A percentile compares a stretch with the other conserved stretches of the same genome.
These are phyloP conservation scores for Geotrichum reessii DNA, from an alignment of 1,139 yeast species.

Conservation along the genomic window DNA sequence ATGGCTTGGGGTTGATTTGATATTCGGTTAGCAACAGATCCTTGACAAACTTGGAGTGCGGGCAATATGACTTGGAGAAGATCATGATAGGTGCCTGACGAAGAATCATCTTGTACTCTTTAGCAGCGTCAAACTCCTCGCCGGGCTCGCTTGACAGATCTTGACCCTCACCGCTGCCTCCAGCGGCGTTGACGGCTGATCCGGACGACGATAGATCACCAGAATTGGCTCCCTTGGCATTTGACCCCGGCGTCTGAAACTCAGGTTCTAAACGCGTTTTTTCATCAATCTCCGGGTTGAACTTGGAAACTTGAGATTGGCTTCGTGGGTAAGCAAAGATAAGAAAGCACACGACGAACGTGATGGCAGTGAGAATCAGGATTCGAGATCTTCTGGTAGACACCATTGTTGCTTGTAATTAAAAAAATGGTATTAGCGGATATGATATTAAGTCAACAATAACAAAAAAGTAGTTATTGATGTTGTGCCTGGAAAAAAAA, in stretches of 20 bases:
- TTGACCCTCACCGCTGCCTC: constrained; percentile 2
- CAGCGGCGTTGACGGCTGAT: neutral
- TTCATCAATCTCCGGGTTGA: constrained; percentile 25
- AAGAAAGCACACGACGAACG: constrained; percentile 26
- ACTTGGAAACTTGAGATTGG: constrained; percentile 22
- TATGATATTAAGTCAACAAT: no score
- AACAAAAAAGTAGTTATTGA: no score
- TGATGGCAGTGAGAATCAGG: constrained; percentile 28
- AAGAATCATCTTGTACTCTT: constrained; percentile 55
- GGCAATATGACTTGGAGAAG: constrained; percentile 48
- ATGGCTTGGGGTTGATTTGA: constrained; percentile 64
- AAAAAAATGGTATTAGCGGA: neutral
- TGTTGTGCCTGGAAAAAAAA: neutral
- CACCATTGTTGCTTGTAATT: constrained; percentile 22
- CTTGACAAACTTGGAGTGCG: constrained; percentile 69
- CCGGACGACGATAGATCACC: neutral
- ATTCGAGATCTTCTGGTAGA: constrained; percentile 30
- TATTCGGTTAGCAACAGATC: constrained; percentile 57
- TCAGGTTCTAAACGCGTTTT: constrained; percentile 26
- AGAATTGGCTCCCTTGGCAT: neutral
- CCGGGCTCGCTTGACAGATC: constrained; percentile 33
- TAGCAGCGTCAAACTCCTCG: constrained; percentile 50
- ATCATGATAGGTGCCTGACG: constrained; percentile 52
- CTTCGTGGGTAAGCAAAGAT: constrained; percentile 27
- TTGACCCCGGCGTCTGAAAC: constrained; percentile 11